These are phyloP conservation scores for Scedosporium dehoogii DNA, from an alignment of 2,329 filamentous ascomycete genomes.

Conservation along the genomic window DNA sequence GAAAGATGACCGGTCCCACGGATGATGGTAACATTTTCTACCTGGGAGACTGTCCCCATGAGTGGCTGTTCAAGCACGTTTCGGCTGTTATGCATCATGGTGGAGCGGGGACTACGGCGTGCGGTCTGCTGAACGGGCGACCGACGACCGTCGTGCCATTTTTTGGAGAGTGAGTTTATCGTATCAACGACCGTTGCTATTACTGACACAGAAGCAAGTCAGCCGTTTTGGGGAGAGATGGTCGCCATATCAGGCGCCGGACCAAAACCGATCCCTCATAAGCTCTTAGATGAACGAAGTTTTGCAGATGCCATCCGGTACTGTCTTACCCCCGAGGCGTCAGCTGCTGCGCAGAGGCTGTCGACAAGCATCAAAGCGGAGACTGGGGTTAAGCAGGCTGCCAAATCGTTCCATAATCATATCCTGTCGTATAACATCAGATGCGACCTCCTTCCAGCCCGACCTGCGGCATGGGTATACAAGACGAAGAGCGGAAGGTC, in stretches of 20 bases:
- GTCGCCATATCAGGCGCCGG: constrained; percentile 54
- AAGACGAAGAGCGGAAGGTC: background rate
- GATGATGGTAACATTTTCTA: constrained; percentile 49
- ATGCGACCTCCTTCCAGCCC: constrained; percentile 28
- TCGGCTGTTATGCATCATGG: constrained; percentile 63
- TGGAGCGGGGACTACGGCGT: constrained; percentile 69
- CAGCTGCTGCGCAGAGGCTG: constrained; percentile 45
- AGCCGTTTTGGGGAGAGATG: constrained; percentile 70
- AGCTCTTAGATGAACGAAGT: constrained; percentile 51
- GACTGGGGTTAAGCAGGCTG: background rate
- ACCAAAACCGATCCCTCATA: constrained; percentile 58
- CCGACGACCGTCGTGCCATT: constrained; percentile 72
- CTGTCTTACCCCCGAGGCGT: constrained; percentile 52
- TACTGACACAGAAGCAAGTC: constrained; percentile 18
- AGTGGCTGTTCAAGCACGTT: constrained; percentile 65
- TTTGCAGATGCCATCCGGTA: constrained; percentile 62
- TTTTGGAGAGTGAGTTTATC: constrained; percentile 48
- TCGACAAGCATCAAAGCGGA: constrained; percentile 50
- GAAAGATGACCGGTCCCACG: constrained; percentile 21
- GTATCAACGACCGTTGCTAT: background rate
- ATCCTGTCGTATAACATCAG: constrained; percentile 3
- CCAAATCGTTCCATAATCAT: background rate
- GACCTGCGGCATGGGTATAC: constrained; percentile 34
- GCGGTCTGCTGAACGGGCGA: constrained; percentile 59
- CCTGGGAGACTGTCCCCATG: constrained; percentile 65